Evolutionary conservation across 495 filamentous ascomycete genomes (phyloP).

Genomic region (Friedmanniomyces simplex): DNA sequence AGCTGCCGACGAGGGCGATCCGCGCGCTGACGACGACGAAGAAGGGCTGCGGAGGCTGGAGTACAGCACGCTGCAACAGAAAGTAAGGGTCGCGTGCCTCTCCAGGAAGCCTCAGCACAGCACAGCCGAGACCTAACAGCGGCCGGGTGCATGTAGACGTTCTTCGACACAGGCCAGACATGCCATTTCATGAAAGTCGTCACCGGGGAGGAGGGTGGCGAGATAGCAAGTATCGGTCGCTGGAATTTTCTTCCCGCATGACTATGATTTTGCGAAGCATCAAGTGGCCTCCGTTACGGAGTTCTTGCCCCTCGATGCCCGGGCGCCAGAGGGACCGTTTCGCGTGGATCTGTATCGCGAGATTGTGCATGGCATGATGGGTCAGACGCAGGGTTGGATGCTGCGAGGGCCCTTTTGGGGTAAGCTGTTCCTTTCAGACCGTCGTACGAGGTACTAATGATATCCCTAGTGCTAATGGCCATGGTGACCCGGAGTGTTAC

Average conservation of each 20-base stretch:
- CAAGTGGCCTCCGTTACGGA: not conserved
- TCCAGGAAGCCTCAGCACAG: too few species aligned
- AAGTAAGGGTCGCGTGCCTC: too few species aligned
- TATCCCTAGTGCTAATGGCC: not conserved
- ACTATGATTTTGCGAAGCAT: not conserved
- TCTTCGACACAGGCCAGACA: not conserved
- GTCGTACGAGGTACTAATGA: not conserved
- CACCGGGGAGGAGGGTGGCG: not conserved
- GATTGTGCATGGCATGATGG: not conserved
- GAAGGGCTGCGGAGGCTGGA: not conserved
- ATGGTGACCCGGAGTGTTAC: conserved; percentile 3
- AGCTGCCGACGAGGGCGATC: not conserved
- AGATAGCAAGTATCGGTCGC: not conserved
- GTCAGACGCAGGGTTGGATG: not conserved
- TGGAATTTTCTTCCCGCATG: conserved; percentile 5
- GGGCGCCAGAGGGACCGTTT: not conserved
- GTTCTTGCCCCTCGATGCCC: not conserved
- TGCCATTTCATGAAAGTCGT: not conserved
- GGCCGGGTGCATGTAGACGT: too few species aligned
- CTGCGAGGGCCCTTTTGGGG: not conserved
- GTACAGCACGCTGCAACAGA: not conserved
- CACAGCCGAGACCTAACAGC: too few species aligned
- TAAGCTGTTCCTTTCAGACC: not conserved
- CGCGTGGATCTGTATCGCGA: not conserved
- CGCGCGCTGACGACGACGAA: too few species aligned